These are phyloP conservation scores for Tricholoma sp. DNA, from an alignment of 768 basidiomycete genomes.

Conservation along the genomic window DNA sequence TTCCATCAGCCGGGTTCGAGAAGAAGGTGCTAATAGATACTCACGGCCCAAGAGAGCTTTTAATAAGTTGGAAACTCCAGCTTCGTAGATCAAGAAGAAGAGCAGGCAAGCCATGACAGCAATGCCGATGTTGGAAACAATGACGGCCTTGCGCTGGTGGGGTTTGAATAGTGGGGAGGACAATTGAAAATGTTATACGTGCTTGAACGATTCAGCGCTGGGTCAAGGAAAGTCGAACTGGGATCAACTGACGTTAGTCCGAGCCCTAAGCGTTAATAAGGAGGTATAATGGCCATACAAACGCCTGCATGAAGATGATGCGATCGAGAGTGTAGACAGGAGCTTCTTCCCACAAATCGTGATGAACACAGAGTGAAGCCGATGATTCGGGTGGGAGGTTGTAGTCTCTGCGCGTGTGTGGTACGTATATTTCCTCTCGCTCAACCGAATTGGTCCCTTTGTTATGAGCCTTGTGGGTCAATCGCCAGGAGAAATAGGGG, in stretches of 20 bases:
- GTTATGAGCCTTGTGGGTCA: slow-evolving; percentile 33
- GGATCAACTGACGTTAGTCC: slow-evolving; percentile 31
- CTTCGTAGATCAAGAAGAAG: slow-evolving; percentile 30
- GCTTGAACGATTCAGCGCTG: background rate
- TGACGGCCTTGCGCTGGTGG: slow-evolving; percentile 38
- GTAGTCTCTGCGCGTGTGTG: slow-evolving; percentile 43
- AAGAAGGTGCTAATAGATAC: slow-evolving; percentile 10
- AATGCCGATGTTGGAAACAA: slow-evolving; percentile 47
- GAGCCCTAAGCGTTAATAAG: slow-evolving; percentile 42
- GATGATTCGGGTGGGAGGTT: slow-evolving; percentile 34
- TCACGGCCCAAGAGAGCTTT: slow-evolving; percentile 47
- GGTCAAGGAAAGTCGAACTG: background rate
- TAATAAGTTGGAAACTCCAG: slow-evolving; percentile 34
- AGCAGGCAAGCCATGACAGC: slow-evolving; percentile 36
- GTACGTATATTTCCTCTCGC: slow-evolving; percentile 75
- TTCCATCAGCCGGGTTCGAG: background rate
- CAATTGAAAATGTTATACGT: slow-evolving; percentile 41
- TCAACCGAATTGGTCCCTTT: slow-evolving; percentile 72
- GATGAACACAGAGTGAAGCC: slow-evolving; percentile 39
- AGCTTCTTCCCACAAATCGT: slow-evolving; percentile 51
- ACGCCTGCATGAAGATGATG: slow-evolving; percentile 49
- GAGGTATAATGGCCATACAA: slow-evolving; percentile 51
- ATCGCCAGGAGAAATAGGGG: slow-evolving; percentile 66
- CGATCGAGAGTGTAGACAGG: slow-evolving; percentile 44
- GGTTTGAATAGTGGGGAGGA: slow-evolving; percentile 48